Evolutionary conservation across 176 grass and related monocot species (phyloP).

Genomic region (Pontederia paniculata): DNA sequence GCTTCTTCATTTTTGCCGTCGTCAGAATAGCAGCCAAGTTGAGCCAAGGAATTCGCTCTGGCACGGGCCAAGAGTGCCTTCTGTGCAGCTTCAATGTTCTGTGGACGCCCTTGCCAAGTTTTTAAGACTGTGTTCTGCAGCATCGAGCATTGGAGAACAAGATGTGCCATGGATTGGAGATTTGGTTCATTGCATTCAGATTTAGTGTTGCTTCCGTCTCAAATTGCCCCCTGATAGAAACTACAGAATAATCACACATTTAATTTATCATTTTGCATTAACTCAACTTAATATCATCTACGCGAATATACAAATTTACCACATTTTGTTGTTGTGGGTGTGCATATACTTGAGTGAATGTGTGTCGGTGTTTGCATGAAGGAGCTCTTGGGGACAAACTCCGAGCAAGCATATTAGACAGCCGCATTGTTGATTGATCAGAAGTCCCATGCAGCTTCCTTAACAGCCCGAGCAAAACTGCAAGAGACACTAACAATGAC

Average conservation of each 20-base stretch:
- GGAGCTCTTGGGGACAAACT: too few species aligned
- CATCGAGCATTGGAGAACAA: constrained; percentile 75
- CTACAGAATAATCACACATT: constrained; percentile 21
- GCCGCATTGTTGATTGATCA: too few species aligned
- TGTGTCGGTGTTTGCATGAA: too few species aligned
- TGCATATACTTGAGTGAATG: too few species aligned
- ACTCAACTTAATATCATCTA: too few species aligned
- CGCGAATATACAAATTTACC: too few species aligned
- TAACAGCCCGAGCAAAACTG: constrained; percentile 62
- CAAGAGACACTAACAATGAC: constrained; percentile 77
- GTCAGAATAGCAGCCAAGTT: constrained; percentile 55
- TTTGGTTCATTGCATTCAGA: too few species aligned
- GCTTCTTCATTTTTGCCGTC: constrained; percentile 55
- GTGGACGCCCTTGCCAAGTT: constrained; percentile 71
- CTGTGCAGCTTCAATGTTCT: constrained; percentile 53
- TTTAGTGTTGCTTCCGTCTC: constrained; percentile 77
- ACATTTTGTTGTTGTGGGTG: too few species aligned
- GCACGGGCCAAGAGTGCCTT: constrained; percentile 44
- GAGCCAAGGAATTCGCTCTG: constrained; percentile 65
- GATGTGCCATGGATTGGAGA: constrained; percentile 65
- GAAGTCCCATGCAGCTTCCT: constrained; percentile 67
- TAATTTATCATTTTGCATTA: background rate
- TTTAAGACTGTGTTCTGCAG: constrained; percentile 80
- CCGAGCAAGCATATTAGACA: too few species aligned
- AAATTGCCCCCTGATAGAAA: constrained; percentile 85